A percentile compares a stretch with the other conserved stretches of the same genome.
These are phyloP conservation scores for Backusella luteola DNA, from an alignment of 192 early-diverging fungal genomes.

Conservation along the genomic window DNA sequence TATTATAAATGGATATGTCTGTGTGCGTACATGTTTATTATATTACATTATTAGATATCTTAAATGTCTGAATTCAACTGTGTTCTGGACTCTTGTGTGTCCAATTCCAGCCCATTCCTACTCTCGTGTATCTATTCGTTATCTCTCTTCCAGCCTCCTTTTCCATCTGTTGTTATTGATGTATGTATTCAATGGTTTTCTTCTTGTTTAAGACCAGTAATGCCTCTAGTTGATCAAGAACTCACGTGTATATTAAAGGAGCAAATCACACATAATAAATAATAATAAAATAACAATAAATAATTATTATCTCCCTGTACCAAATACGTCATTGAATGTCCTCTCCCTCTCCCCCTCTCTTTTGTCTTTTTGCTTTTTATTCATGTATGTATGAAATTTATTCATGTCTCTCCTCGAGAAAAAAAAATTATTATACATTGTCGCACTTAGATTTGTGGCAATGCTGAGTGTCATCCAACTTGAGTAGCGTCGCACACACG, in stretches of 20 bases:
- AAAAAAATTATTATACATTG: background rate
- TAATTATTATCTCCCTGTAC: background rate
- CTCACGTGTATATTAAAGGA: background rate
- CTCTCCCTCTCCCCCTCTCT: background rate
- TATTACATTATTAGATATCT: background rate
- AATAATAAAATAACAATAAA: background rate
- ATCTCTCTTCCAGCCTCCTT: background rate
- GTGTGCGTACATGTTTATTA: background rate
- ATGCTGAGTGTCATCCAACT: background rate
- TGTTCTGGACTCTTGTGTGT: constrained; percentile 6
- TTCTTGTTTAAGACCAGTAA: background rate
- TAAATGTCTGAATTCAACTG: background rate
- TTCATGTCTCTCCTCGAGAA: background rate
- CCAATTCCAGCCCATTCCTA: background rate
- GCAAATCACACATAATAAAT: background rate
- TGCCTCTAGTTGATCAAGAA: background rate
- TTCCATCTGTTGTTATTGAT: background rate
- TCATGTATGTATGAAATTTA: background rate
- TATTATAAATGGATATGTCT: background rate
- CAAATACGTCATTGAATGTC: background rate
- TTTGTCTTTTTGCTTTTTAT: too few species aligned
- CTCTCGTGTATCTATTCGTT: background rate
- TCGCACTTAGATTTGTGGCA: background rate
- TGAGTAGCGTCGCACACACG: too few species aligned
- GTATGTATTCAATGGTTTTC: background rate